Conservation (phyloP, 139 green algal species). For the Dunaliella primolecta region DNA sequence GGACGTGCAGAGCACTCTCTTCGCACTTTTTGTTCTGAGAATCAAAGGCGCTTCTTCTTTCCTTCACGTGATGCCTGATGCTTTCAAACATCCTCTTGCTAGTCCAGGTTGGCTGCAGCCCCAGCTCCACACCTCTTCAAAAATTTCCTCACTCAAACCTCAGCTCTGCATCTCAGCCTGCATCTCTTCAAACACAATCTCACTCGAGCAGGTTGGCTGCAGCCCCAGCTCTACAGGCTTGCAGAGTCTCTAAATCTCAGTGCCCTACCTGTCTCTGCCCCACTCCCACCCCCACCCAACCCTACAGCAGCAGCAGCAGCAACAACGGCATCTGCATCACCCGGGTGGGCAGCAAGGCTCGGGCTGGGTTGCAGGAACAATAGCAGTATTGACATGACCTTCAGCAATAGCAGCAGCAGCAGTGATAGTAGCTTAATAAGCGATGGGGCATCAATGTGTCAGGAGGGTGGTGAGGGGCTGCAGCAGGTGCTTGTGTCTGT, state of each 20-base stretch:
- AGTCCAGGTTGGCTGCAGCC: background rate
- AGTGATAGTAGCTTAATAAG: too few relatives aligned
- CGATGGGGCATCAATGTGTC: too few relatives aligned
- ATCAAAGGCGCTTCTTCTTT: background rate
- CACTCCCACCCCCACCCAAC: background rate
- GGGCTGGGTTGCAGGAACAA: background rate
- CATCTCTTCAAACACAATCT: too few relatives aligned
- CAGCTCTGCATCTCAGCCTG: too few relatives aligned
- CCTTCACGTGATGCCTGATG: background rate
- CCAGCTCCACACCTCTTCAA: background rate
- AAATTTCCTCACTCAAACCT: background rate
- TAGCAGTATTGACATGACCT: too few relatives aligned
- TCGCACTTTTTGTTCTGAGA: background rate
- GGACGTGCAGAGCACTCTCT: too few relatives aligned
- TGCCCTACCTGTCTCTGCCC: background rate
- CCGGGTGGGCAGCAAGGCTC: background rate
- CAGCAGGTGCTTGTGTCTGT: background rate
- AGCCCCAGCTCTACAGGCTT: background rate
- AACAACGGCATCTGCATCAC: background rate
- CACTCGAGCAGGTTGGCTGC: background rate
- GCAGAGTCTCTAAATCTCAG: background rate
- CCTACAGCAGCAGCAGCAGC: background rate
- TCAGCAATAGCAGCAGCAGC: too few relatives aligned
- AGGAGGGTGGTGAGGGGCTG: background rate
- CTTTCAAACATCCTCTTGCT: background rate